Evolutionary conservation across 495 filamentous ascomycete species (phyloP).

Genomic region (Aspergillus nidulans): DNA sequence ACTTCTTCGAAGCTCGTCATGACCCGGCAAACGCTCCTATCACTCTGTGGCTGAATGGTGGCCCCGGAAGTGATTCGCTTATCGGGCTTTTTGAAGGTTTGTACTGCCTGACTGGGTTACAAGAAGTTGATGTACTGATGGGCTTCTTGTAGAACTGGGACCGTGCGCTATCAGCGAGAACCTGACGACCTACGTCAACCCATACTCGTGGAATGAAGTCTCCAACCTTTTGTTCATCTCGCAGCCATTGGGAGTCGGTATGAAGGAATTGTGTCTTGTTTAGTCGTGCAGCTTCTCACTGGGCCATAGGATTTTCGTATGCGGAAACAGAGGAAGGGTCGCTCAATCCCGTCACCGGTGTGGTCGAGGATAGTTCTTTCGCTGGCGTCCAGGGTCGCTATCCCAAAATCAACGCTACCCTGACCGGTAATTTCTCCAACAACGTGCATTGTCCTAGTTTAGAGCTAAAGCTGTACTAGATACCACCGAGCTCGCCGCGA

Average conservation of each 20-base stretch:
- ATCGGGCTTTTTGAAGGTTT: conserved; percentile 66
- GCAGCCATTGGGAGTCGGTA: conserved; percentile 57
- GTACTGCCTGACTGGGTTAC: conserved; percentile 9
- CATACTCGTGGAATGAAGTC: conserved; percentile 66
- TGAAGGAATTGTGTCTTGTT: background rate
- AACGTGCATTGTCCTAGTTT: background rate
- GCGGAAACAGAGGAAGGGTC: conserved; percentile 35
- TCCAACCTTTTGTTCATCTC: conserved; percentile 75
- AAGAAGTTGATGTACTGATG: conserved; percentile 9
- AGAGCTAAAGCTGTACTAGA: conserved; percentile 22
- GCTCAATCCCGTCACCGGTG: conserved; percentile 42
- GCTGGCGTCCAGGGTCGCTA: conserved; percentile 45
- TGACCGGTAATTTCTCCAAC: conserved; percentile 27
- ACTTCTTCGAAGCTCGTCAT: conserved; percentile 48
- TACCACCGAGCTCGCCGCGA: conserved; percentile 51
- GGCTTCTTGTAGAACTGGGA: conserved; percentile 43
- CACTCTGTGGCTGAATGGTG: conserved; percentile 51
- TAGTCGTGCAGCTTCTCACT: background rate
- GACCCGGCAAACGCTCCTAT: conserved; percentile 48
- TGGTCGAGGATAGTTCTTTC: conserved; percentile 37
- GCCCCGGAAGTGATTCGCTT: conserved; percentile 58
- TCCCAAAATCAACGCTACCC: conserved; percentile 42
- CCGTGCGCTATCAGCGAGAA: conserved; percentile 54
- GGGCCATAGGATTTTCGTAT: conserved; percentile 50
- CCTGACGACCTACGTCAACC: conserved; percentile 49